phyloP scores from a whole-genome alignment of 345 rosid genomes.

The Alliaria petiolata region DNA sequence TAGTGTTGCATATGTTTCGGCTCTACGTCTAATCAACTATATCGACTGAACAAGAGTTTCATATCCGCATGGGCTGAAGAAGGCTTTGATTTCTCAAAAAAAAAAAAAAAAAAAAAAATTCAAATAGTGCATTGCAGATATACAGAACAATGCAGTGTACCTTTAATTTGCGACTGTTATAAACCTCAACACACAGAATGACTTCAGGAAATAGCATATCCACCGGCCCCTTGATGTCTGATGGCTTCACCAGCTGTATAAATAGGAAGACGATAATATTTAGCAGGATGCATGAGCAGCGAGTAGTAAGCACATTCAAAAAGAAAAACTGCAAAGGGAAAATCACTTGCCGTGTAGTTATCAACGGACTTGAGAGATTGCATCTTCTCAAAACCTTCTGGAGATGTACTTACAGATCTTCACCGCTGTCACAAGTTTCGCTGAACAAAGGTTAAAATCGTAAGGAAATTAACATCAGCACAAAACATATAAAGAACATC shows the following conservation, averaged over 20 bases:
- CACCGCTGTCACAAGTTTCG: slow-evolving; percentile 33
- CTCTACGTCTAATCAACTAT: too few relatives aligned
- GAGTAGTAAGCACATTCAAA: not conserved
- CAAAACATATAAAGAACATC: slow-evolving; percentile 7
- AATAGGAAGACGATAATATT: not conserved
- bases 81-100: too few relatives aligned
- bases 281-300: slow-evolving; percentile 4
- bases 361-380: slow-evolving; percentile 48
- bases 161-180: slow-evolving; percentile 48
- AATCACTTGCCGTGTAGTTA: slow-evolving; percentile 37
- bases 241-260: slow-evolving; percentile 42
- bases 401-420: slow-evolving; percentile 29
- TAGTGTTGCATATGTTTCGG: not conserved
- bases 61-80: too few relatives aligned
- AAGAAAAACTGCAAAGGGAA: not conserved
- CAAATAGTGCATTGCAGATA: slow-evolving; percentile 2
- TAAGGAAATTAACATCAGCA: slow-evolving; percentile 17
- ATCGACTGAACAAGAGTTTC: too few relatives aligned
- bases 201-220: slow-evolving; percentile 54
- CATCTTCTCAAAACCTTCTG: slow-evolving; percentile 44
- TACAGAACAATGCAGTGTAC: slow-evolving; percentile 32
- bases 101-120: too few relatives aligned
- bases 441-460: slow-evolving; percentile 20
- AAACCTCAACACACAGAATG: slow-evolving; percentile 69
- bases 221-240: slow-evolving; percentile 32